Evolutionary conservation across 73 alveolate species (phyloP), one percentile per base, ranked within the genome.

Genomic region (Stentor roeselii): DNA sequence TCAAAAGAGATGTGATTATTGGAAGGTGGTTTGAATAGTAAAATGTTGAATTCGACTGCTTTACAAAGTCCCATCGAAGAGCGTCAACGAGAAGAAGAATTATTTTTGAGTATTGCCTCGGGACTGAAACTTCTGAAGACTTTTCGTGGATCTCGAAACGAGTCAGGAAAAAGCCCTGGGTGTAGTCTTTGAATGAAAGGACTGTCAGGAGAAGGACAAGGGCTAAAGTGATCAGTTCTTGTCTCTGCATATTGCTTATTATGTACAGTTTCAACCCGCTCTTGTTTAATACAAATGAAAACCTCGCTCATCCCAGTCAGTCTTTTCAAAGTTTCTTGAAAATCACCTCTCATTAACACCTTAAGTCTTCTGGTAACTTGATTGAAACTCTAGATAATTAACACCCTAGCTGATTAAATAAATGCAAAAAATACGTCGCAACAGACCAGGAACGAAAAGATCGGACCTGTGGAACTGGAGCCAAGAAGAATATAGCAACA

Each of bases 391-490:
- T n/a, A n/a, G n/a, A n/a, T n/a, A n/a, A n/a, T 67, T 78, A n/a
- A n/a, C n/a, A n/a, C n/a, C n/a, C n/a, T n/a, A n/a, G n/a, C n/a
- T n/a, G n/a, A n/a, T n/a, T n/a, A n/a, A n/a, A n/a, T n/a, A 41
- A 75, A 86, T 67, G 83, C 60, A 75, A 84, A 75, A 84, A 60
- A 61, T 97, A 78, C 86, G 99, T 59, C 80, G 99, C 84, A 97
- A 97, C 82, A 78, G 99, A 59, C 99, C 99, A 36, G 99, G 99
- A 34, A 96, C 99, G 15, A 90, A 95, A 61, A 90, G 97, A 3
- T 97, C 96, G 4, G 99, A 96, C 83, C 93, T 97, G 77, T 97
- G 98, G 96, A 92, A 95, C 61, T 97, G 99, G 99, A 95, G 91
- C 4, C 94, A 89, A 39, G 99, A 97, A 84, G 99, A 97, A 78